Conservation (phyloP, 148 eudicot species). For the Chenopodium suecicum region DNA sequence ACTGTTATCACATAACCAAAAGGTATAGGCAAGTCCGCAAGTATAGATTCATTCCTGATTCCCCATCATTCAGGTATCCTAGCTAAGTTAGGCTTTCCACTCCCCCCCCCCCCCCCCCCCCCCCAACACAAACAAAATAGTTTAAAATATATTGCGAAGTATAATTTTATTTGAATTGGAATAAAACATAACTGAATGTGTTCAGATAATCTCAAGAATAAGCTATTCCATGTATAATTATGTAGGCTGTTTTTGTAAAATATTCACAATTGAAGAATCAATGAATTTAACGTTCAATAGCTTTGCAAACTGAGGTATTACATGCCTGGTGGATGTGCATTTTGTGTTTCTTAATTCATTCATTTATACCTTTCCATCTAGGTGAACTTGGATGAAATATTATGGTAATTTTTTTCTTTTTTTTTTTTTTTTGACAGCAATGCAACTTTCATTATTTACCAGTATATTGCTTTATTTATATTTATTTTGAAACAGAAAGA, state of each 20-base stretch:
- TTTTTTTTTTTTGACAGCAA: not conserved
- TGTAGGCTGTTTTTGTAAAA: slow-evolving; percentile 20
- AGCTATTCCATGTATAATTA: slow-evolving; percentile 17
- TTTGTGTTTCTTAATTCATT: too few species aligned
- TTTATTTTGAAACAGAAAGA: not conserved
- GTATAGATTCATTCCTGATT: not conserved
- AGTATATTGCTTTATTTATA: not conserved
- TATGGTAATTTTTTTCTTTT: too few species aligned
- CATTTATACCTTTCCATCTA: too few species aligned
- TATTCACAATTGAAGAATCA: not conserved
- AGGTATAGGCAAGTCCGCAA: not conserved
- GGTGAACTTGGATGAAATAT: too few species aligned
- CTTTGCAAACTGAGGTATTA: not conserved
- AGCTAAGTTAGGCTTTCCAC: slow-evolving; percentile 16
- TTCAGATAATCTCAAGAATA: slow-evolving; percentile 9
- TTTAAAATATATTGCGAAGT: not conserved
- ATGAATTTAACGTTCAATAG: not conserved
- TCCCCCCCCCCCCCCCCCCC: not conserved
- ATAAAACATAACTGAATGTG: not conserved
- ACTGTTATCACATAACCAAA: slow-evolving; percentile 68
- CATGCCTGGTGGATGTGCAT: not conserved
- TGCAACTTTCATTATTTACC: not conserved
- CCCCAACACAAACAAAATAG: not conserved
- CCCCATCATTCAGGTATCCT: not conserved
- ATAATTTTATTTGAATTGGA: not conserved